Conservation (phyloP, 495 filamentous ascomycete species). For the Aspergillus biplanus region DNA sequence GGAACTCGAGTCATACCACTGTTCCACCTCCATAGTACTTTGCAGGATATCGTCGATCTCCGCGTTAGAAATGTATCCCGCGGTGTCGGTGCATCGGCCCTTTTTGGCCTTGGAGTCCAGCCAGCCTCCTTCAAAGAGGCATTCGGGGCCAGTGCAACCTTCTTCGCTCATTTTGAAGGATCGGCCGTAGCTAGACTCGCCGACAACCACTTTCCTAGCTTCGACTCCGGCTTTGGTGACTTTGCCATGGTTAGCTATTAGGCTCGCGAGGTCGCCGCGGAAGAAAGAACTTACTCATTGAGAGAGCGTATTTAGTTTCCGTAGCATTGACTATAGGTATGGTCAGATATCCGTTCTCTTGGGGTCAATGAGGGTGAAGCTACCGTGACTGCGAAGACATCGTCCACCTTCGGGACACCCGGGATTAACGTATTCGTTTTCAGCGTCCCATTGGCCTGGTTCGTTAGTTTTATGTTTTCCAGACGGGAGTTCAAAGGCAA, state of each 20-base stretch:
- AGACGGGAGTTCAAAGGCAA: no score
- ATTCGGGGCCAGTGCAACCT: constrained; percentile 13
- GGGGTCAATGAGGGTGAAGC: no score
- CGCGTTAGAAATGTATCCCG: constrained; percentile 32
- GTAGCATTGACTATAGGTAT: constrained; percentile 36
- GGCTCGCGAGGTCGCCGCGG: no score
- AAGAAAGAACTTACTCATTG: constrained; percentile 29
- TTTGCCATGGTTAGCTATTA: no score
- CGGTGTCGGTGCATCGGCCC: constrained; percentile 22
- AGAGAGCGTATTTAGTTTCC: constrained; percentile 40
- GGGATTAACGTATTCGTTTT: constrained; percentile 17
- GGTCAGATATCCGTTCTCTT: no score
- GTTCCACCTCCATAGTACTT: background rate
- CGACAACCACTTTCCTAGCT: constrained; percentile 41
- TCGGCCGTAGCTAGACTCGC: constrained; percentile 36
- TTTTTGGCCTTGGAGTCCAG: background rate
- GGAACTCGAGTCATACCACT: constrained; percentile 8
- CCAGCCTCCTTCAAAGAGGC: constrained; percentile 10
- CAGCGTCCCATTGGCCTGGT: constrained; percentile 35
- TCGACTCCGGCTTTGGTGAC: constrained; percentile 54
- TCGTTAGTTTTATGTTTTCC: no score
- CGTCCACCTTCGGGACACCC: constrained; percentile 39
- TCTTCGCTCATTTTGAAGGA: constrained; percentile 21
- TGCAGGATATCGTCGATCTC: constrained; percentile 11
- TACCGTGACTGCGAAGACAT: constrained; percentile 40